Evolutionary conservation across 306 rosid genomes (phyloP).

Genomic region (Vigna nakashimae): DNA sequence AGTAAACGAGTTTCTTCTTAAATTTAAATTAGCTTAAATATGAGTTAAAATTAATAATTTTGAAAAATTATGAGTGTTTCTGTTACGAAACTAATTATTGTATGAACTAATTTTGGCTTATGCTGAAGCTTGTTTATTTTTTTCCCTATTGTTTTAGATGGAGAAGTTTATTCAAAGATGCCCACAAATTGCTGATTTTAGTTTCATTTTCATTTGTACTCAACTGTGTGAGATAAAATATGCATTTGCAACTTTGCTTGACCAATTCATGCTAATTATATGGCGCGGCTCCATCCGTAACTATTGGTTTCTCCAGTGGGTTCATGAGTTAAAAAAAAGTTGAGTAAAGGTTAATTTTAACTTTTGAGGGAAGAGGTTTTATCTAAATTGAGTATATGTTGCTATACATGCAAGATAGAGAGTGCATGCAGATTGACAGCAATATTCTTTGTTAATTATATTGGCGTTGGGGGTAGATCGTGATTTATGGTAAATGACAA

Average conservation of each 20-base stretch:
- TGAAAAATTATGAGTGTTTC: no score
- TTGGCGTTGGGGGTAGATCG: background rate
- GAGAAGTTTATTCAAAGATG: no score
- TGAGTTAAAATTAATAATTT: no score
- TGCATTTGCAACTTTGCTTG: background rate
- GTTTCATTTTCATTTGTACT: background rate
- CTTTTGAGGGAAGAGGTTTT: background rate
- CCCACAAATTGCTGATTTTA: background rate
- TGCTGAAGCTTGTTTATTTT: no score
- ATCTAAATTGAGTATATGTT: background rate
- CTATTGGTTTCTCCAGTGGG: background rate
- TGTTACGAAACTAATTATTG: no score
- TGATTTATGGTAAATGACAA: background rate
- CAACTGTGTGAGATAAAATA: conserved; percentile 6
- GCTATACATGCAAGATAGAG: background rate
- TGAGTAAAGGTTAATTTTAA: background rate
- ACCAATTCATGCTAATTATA: conserved; percentile 1
- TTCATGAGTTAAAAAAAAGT: background rate
- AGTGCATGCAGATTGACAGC: background rate
- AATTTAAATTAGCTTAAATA: no score
- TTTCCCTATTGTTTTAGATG: no score
- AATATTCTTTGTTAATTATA: background rate
- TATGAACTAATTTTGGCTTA: no score
- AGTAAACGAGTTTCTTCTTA: no score
- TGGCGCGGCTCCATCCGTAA: background rate